phyloP scores from a whole-genome alignment of 2,329 filamentous ascomycete species.

The Ophiognomonia clavigignenti-juglandacearum region DNA sequence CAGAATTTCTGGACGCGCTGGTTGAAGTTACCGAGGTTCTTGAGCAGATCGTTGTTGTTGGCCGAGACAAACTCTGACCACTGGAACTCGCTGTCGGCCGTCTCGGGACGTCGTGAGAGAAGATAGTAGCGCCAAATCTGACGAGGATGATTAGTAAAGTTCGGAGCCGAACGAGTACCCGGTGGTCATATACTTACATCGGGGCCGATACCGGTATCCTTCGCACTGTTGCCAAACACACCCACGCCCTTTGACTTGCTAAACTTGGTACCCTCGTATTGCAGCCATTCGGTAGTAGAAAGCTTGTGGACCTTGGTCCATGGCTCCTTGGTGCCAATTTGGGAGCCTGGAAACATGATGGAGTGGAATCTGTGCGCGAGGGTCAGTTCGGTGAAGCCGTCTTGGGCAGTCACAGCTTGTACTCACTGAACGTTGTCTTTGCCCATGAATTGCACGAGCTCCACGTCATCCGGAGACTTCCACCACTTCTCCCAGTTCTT shows the following conservation, averaged over 20 bases:
- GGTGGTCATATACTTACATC: slow-evolving; percentile 31
- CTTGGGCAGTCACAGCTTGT: not conserved
- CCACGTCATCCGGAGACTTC: slow-evolving; percentile 74
- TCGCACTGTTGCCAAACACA: slow-evolving; percentile 86
- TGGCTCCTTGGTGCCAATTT: slow-evolving; percentile 76
- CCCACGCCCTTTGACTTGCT: slow-evolving; percentile 86
- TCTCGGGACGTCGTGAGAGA: slow-evolving; percentile 67
- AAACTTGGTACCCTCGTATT: slow-evolving; percentile 88
- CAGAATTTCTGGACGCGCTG: slow-evolving; percentile 60
- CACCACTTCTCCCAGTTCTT: slow-evolving; percentile 92
- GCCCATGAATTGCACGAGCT: slow-evolving; percentile 92
- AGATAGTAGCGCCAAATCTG: slow-evolving; percentile 72
- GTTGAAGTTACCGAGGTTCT: slow-evolving; percentile 57
- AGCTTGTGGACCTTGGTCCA: slow-evolving; percentile 90
- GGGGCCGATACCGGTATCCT: slow-evolving; percentile 76
- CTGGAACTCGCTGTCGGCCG: slow-evolving; percentile 68
- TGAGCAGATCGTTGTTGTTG: slow-evolving; percentile 69
- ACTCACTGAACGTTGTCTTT: slow-evolving; percentile 66
- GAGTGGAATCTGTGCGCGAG: slow-evolving; percentile 65
- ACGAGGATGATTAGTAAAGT: too few relatives aligned
- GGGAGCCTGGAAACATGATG: slow-evolving; percentile 84
- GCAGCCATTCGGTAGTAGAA: slow-evolving; percentile 84
- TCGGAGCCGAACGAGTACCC: too few relatives aligned
- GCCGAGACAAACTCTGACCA: slow-evolving; percentile 66
- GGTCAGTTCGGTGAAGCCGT: not conserved